Evolutionary conservation across 73 alveolate genomes (phyloP), one percentile per base, ranked within the genome.

Genomic region (Durusdinium trenchii): DNA sequence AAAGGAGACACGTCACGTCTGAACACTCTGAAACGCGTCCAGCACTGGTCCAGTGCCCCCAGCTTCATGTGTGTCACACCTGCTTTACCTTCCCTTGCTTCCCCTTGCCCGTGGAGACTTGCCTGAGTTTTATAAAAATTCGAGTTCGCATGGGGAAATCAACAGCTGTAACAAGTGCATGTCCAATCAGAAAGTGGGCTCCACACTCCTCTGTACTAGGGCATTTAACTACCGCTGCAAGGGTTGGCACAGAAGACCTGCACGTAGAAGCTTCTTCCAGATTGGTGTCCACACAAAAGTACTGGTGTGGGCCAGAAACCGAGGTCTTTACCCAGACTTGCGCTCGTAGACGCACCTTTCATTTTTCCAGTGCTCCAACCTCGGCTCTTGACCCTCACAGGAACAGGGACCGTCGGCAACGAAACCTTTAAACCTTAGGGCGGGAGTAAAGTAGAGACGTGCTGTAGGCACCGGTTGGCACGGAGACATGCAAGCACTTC

Each of bases 301-400:
- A 54, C 64, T 54, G 9, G 64, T 54, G 64, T 20, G 28, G 64
- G 20, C 64, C 64, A 54, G 64, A 9, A 20, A 54, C 64, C 20
- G 20, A 79, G 69, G 92, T 0, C 47, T 16, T 9, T 62, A 36
- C 94, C 94, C 94, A 35, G 94, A 48, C 36, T 84, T 84, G 51
- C 94, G 94, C 94, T 84, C 94, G 45, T 84, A 84, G 45, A 84
- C 78, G 38, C 94, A 84, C 28, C 94, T 6, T 36, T 84, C 94
- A 43, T 84, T 84, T 51, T 51, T 84, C 94, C 94, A 84, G 51
- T 84, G 94, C 36, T 84, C 94, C 52, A 84, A 51, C 94, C 94
- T 84, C 26, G 23, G 94, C 47, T 75, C 7, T 38, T 75, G n/a
- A n/a, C n/a, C n/a, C n/a, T n/a, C n/a, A n/a, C n/a, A n/a, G n/a